Evolutionary conservation across 257 asterid genomes (phyloP).

Genomic region (Solanum chmielewskii): DNA sequence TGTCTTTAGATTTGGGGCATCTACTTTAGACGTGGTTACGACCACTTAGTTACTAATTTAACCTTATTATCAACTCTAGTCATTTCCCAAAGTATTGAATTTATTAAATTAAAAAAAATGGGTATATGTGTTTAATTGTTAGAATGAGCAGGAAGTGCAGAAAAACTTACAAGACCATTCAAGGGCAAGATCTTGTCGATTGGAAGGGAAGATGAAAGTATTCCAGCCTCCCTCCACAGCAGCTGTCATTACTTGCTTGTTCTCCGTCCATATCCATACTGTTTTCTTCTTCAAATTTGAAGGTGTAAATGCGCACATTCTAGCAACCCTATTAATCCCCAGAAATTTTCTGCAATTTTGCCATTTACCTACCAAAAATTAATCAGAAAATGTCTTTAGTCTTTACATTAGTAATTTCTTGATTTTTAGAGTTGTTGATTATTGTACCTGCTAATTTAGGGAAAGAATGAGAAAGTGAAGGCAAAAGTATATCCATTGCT

Average conservation of each 20-base stretch:
- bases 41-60: neutral
- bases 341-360: slow-evolving; percentile 11
- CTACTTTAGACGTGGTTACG: neutral
- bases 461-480: neutral
- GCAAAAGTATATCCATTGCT: neutral
- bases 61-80: neutral
- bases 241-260: slow-evolving; percentile 74
- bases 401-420: neutral
- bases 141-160: neutral
- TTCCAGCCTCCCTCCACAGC: slow-evolving; percentile 92
- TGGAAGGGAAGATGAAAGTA: slow-evolving; percentile 48
- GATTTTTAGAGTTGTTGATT: neutral
- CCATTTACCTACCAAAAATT: slow-evolving; percentile 21
- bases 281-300: slow-evolving; percentile 31
- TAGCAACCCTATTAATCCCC: neutral
- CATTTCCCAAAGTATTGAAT: neutral
- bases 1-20: neutral
- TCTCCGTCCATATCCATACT: slow-evolving; percentile 87
- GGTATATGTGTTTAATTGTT: neutral
- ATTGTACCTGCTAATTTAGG: neutral
- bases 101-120: neutral
- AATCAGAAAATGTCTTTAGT: neutral
- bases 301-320: neutral
- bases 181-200: slow-evolving; percentile 46
- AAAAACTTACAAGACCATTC: slow-evolving; percentile 68